These are phyloP conservation scores for Penicillium crustosum DNA, from an alignment of 2,329 filamentous ascomycete species.

Conservation along the genomic window DNA sequence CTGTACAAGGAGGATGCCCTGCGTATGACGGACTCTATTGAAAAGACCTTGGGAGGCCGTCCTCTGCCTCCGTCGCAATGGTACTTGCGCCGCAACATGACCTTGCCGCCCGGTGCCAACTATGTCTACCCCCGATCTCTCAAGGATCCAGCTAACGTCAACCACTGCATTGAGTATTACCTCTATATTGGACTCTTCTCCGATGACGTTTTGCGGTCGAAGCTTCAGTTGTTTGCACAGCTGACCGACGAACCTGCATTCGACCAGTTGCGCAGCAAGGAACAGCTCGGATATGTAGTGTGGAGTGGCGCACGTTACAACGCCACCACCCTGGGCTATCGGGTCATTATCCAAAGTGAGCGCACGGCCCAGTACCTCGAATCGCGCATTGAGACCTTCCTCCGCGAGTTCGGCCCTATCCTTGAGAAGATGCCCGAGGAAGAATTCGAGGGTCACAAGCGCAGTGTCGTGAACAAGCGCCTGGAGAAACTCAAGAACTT, in stretches of 20 bases:
- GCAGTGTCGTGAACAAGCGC: slow-evolving; percentile 80
- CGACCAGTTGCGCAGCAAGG: slow-evolving; percentile 91
- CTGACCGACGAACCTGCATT: slow-evolving; percentile 92
- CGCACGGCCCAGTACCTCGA: slow-evolving; percentile 81
- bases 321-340: slow-evolving; percentile 77
- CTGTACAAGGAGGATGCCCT: slow-evolving; percentile 91
- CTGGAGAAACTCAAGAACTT: slow-evolving; percentile 93
- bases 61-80: slow-evolving; percentile 74
- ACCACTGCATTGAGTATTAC: slow-evolving; percentile 79
- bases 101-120: slow-evolving; percentile 77
- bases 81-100: slow-evolving; percentile 72
- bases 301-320: slow-evolving; percentile 74
- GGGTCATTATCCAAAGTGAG: slow-evolving; percentile 92
- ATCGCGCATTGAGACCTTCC: slow-evolving; percentile 80
- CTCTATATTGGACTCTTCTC: slow-evolving; percentile 68
- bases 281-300: slow-evolving; percentile 95
- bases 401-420: slow-evolving; percentile 64
- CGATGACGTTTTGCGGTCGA: slow-evolving; percentile 70
- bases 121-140: slow-evolving; percentile 78
- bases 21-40: slow-evolving; percentile 78
- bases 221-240: slow-evolving; percentile 78
- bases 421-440: slow-evolving; percentile 74
- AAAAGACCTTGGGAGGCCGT: slow-evolving; percentile 72
- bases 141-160: slow-evolving; percentile 84
- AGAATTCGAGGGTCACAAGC: slow-evolving; percentile 88